A percentile compares a stretch with the other conserved stretches of the same genome.
phyloP scores from a whole-genome alignment of 192 early-diverging fungal species.

The Backusella sp. region DNA sequence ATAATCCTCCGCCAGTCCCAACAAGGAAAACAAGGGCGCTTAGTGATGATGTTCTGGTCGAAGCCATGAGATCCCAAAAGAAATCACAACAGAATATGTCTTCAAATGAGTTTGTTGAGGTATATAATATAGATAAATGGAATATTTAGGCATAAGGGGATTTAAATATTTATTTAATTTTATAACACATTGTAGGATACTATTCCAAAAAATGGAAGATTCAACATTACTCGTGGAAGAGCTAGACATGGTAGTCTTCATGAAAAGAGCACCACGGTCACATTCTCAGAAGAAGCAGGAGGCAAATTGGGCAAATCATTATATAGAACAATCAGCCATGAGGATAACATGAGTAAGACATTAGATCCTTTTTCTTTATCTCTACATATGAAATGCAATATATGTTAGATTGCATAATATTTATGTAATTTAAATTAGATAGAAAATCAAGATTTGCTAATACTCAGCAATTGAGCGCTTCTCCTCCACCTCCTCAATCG shows the following conservation, averaged over 20 bases:
- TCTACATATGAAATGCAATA: neutral
- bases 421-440: neutral
- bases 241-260: slow-evolving; percentile 16
- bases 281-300: slow-evolving; percentile 12
- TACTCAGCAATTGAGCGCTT: neutral
- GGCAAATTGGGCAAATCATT: neutral
- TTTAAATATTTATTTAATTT: neutral
- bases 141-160: neutral
- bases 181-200: neutral
- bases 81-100: neutral
- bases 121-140: neutral
- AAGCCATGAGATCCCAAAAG: slow-evolving; percentile 2
- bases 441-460: slow-evolving; percentile 11
- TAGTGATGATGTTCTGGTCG: slow-evolving; percentile 8
- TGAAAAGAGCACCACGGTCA: slow-evolving; percentile 8
- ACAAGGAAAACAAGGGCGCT: slow-evolving; percentile 24
- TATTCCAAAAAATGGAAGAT: neutral
- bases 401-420: neutral
- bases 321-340: slow-evolving; percentile 10
- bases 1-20: slow-evolving; percentile 13
- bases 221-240: neutral
- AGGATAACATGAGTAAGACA: slow-evolving; percentile 13
- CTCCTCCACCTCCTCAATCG: slow-evolving; percentile 2
- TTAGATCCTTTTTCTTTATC: no score
- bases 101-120: neutral